Evolutionary conservation across 139 green algal genomes (phyloP), one percentile per base, ranked within the genome.

Genomic region (Chlorella sp.): DNA sequence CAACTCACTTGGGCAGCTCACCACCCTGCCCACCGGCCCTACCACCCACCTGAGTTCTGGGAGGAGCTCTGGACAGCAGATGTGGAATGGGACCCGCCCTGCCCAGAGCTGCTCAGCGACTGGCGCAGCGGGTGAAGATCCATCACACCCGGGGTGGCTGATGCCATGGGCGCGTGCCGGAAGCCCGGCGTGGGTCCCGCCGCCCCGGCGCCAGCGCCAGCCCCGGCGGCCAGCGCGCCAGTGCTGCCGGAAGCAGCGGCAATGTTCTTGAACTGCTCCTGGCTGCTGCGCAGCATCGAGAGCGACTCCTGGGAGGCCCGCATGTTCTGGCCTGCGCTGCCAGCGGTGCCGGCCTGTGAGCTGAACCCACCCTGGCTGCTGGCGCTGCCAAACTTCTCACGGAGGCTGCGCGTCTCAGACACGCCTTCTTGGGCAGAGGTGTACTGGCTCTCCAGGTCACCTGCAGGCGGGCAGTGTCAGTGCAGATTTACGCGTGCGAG

Each of bases 371-470:
- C 84, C 66, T 68, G 15, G 84, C 84, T 88, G 68, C 39, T 69
- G 68, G 28, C n/a, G 40, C 61, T 37, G 85, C 42, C 42, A 22
- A 82, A 83, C 85, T 73, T 69, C 48, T 82, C 85, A 3, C 69
- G 40, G 40, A 83, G 71, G 71, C 71, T 89, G 85, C 71, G 37
- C 22, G 66, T 42, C 84, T 88, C 60, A 61, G n/a, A 69, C 3
- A 24, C 5, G 81, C 28, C 16, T 1, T 69, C 81, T 0, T 15
- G 30, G n/a, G 84, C 64, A 11, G 66, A 61, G n/a, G 16, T 32
- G 42, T 53, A 89, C 85, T 89, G 85, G 85, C 71, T 89, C 71
- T 89, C 85, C 42, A 89, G 18, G n/a, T 89, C 85, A n/a, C 81
- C 78, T 81, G 75, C 34, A 48, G 26, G 22, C 16, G 28, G 28